These are phyloP conservation scores for Malbranchea zuffiana DNA, from an alignment of 2,329 filamentous ascomycete species.

Conservation along the genomic window DNA sequence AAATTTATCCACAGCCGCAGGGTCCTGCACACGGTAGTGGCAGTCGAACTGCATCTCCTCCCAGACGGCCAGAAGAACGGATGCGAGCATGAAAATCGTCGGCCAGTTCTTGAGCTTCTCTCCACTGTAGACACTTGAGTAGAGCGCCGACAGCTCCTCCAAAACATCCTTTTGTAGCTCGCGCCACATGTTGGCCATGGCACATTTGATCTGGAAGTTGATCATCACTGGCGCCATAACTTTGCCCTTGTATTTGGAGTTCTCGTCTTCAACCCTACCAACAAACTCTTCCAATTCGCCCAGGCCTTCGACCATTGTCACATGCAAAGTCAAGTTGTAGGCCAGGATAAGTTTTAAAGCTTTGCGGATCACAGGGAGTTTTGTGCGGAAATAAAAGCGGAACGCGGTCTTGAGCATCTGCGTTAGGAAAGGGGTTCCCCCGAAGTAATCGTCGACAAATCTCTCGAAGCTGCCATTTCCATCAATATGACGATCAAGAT, in stretches of 20 bases:
- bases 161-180: slow-evolving; percentile 93
- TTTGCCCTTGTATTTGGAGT: slow-evolving; percentile 80
- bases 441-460: slow-evolving; percentile 92
- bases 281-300: slow-evolving; percentile 58
- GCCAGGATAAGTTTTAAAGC: slow-evolving; percentile 88
- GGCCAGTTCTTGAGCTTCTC: slow-evolving; percentile 99
- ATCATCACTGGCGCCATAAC: slow-evolving; percentile 95
- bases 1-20: slow-evolving; percentile 79
- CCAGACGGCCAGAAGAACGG: slow-evolving; percentile 87
- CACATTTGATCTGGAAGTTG: slow-evolving; percentile 98
- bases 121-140: slow-evolving; percentile 95
- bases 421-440: slow-evolving; percentile 87
- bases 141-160: slow-evolving; percentile 81
- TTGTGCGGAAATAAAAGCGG: slow-evolving; percentile 81
- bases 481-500: slow-evolving; percentile 91
- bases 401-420: slow-evolving; percentile 94
- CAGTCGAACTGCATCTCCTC: slow-evolving; percentile 99
- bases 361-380: slow-evolving; percentile 83
- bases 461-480: slow-evolving; percentile 79
- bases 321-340: slow-evolving; percentile 89
- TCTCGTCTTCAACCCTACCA: slow-evolving; percentile 74
- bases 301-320: slow-evolving; percentile 86
- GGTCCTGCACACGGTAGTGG: slow-evolving; percentile 78
- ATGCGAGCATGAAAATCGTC: slow-evolving; percentile 94
- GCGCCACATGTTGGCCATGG: slow-evolving; percentile 95